Conservation (phyloP, 2,329 filamentous ascomycete genomes). For the Nothophoma quercina region DNA sequence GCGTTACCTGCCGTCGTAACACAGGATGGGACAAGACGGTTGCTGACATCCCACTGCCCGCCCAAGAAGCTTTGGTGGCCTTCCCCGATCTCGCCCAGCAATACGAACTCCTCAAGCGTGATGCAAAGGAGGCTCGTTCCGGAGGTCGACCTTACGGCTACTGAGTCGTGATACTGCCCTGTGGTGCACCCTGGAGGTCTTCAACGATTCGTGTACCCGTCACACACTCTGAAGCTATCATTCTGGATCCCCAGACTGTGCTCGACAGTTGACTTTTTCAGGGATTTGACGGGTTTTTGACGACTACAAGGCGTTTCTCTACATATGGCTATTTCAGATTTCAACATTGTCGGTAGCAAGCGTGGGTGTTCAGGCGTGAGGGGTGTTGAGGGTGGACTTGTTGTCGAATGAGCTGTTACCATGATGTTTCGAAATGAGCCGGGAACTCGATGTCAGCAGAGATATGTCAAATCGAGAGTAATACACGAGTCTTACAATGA, state of each 20-base stretch:
- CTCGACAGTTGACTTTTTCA: background rate
- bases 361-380: background rate
- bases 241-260: background rate
- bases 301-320: background rate
- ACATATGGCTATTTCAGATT: background rate
- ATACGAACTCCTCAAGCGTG: slow-evolving; percentile 29
- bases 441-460: background rate
- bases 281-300: background rate
- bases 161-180: background rate
- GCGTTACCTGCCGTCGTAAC: slow-evolving; percentile 21
- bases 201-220: background rate
- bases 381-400: background rate
- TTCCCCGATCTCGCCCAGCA: slow-evolving; percentile 30
- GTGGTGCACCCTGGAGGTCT: background rate
- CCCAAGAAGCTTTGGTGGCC: slow-evolving; percentile 22
- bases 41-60: slow-evolving; percentile 30
- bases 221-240: background rate
- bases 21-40: slow-evolving; percentile 30
- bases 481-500: background rate
- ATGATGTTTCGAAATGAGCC: background rate
- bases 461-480: background rate
- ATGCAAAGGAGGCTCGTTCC: slow-evolving; percentile 27
- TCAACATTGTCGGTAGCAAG: background rate
- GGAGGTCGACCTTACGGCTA: slow-evolving; percentile 30
- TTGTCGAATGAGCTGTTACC: background rate